These are phyloP conservation scores for Iris pallida DNA, from an alignment of 116 monocot species.

Conservation along the genomic window DNA sequence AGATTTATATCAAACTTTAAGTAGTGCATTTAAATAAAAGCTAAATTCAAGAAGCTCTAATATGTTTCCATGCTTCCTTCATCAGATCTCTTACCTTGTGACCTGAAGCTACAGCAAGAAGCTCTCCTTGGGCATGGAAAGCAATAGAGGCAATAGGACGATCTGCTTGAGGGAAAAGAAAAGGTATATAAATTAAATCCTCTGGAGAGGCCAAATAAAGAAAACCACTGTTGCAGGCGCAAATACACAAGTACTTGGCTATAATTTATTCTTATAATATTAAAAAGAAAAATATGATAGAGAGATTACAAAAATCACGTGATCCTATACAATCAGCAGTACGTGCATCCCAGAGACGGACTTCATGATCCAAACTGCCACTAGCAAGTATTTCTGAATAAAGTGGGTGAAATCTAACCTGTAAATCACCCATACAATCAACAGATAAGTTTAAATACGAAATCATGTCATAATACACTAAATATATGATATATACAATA, in stretches of 20 bases:
- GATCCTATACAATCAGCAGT: conserved; percentile 86
- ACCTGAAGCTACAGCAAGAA: conserved; percentile 98
- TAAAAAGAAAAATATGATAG: conserved; percentile 1
- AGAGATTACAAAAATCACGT: conserved; percentile 70
- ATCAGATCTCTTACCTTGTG: conserved; percentile 59
- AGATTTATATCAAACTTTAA: neutral
- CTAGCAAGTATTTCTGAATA: conserved; percentile 89
- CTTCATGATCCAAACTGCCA: conserved; percentile 99
- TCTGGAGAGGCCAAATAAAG: neutral
- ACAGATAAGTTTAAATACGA: neutral
- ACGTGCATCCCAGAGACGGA: conserved; percentile 89
- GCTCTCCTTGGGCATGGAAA: conserved; percentile 93
- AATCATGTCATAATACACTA: neutral
- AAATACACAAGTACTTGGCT: neutral
- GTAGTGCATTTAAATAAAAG: neutral
- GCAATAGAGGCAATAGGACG: conserved; percentile 98
- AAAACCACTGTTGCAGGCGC: too few species aligned
- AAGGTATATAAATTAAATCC: neutral
- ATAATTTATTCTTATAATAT: neutral
- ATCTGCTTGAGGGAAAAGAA: conserved; percentile 40
- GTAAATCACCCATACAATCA: conserved; percentile 18
- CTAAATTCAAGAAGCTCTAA: neutral
- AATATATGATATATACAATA: neutral
- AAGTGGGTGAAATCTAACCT: conserved; percentile 96
- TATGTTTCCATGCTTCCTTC: neutral